Conservation (phyloP, 805 yeast species). For the Barnettozyma botsteinii region DNA sequence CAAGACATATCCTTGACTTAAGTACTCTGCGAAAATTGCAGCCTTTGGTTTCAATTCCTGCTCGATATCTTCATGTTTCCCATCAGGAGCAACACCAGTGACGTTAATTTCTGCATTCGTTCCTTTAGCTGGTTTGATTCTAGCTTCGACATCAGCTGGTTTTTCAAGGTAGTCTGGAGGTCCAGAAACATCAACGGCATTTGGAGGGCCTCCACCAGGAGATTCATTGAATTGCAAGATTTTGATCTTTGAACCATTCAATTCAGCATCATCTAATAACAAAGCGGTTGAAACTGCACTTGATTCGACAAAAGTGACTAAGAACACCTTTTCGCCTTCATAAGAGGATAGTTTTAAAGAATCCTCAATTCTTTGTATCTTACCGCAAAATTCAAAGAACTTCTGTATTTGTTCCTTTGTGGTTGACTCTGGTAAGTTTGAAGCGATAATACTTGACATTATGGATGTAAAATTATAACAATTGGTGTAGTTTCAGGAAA, state of each 20-base stretch:
- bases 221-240: constrained; percentile 32
- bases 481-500: no score
- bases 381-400: constrained; percentile 75
- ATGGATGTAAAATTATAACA: not conserved
- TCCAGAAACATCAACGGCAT: not conserved
- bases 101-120: constrained; percentile 3
- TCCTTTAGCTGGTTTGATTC: constrained; percentile 4
- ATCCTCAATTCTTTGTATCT: constrained; percentile 28
- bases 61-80: constrained; percentile 43
- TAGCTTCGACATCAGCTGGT: constrained; percentile 4
- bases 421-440: constrained; percentile 5
- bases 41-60: constrained; percentile 78
- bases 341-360: constrained; percentile 5
- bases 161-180: constrained; percentile 13
- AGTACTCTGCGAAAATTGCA: constrained; percentile 68
- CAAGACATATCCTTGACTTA: constrained; percentile 66
- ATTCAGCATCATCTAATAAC: constrained; percentile 66
- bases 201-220: constrained; percentile 16
- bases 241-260: constrained; percentile 50
- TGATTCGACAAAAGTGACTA: constrained; percentile 48
- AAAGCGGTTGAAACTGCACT: constrained; percentile 69
- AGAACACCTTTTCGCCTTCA: constrained; percentile 20
- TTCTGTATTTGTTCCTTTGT: constrained; percentile 23
- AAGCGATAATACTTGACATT: constrained; percentile 8
- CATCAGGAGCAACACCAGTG: constrained; percentile 13